These are phyloP conservation scores for Hanseniaspora singularis DNA, from an alignment of 805 yeast genomes.

Conservation along the genomic window DNA sequence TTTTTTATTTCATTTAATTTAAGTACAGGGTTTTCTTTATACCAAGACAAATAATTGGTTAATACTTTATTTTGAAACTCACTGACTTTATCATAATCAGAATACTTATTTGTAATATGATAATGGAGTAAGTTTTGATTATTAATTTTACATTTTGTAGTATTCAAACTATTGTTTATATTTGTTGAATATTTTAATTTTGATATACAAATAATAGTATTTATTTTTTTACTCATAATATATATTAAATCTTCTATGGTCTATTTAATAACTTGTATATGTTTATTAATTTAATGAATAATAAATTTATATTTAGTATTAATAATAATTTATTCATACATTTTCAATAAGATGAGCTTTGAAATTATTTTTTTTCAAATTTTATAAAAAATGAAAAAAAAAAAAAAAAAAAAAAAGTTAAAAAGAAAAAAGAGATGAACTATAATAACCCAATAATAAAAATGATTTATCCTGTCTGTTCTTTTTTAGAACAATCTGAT, in stretches of 20 bases:
- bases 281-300: too few species aligned
- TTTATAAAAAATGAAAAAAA: background rate
- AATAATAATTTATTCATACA: too few species aligned
- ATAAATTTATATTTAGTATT: too few species aligned
- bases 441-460: too few species aligned
- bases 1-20: conserved; percentile 30
- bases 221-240: too few species aligned
- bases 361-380: background rate
- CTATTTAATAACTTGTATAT: too few species aligned
- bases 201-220: too few species aligned
- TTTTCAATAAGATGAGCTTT: too few species aligned
- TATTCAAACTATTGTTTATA: too few species aligned
- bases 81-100: conserved; percentile 1
- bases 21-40: conserved; percentile 31
- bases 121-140: conserved; percentile 6
- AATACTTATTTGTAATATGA: conserved; percentile 5
- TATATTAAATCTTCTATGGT: too few species aligned
- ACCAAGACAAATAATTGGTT: conserved; percentile 2
- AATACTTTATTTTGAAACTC: background rate
- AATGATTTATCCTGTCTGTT: too few species aligned
- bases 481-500: background rate
- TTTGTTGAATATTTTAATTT: background rate
- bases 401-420: background rate
- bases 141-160: conserved; percentile 1
- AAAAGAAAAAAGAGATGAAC: background rate